Evolutionary conservation across 176 grass and related monocot species (phyloP).

Genomic region (Oryza coarctata): DNA sequence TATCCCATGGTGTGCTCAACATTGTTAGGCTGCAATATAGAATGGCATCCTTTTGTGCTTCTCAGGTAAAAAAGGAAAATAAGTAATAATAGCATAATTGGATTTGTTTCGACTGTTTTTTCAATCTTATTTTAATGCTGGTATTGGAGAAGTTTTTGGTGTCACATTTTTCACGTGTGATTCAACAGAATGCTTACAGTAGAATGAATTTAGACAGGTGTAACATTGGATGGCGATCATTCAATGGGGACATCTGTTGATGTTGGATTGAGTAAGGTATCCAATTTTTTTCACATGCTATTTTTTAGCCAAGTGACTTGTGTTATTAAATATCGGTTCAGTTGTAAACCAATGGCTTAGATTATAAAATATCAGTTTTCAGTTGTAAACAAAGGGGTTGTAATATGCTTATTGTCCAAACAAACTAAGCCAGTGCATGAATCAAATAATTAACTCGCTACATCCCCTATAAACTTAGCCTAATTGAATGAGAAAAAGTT

Average conservation of each 20-base stretch:
- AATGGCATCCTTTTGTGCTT: background rate
- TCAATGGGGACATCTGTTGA: constrained; percentile 84
- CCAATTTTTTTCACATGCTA: constrained; percentile 19
- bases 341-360: background rate
- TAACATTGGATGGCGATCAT: constrained; percentile 71
- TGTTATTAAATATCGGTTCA: background rate
- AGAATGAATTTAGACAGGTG: constrained; percentile 55
- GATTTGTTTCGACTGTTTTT: background rate
- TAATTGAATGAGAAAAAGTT: background rate
- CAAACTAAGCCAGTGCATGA: background rate
- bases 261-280: constrained; percentile 95
- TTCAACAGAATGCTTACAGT: constrained; percentile 40
- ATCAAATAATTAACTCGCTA: background rate
- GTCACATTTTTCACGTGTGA: background rate
- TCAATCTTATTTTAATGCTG: background rate
- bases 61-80: background rate
- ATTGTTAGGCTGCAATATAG: background rate
- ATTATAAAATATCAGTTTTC: background rate
- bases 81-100: background rate
- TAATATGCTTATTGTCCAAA: background rate
- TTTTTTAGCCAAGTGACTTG: background rate
- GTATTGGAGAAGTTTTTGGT: constrained; percentile 1
- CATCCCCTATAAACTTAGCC: background rate
- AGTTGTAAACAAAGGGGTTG: background rate
- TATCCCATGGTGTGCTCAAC: background rate